Percentiles rank a stretch among this genome's conserved stretches.
phyloP scores from a whole-genome alignment of 306 rosid genomes.

The Citrullus mucosospermus region DNA sequence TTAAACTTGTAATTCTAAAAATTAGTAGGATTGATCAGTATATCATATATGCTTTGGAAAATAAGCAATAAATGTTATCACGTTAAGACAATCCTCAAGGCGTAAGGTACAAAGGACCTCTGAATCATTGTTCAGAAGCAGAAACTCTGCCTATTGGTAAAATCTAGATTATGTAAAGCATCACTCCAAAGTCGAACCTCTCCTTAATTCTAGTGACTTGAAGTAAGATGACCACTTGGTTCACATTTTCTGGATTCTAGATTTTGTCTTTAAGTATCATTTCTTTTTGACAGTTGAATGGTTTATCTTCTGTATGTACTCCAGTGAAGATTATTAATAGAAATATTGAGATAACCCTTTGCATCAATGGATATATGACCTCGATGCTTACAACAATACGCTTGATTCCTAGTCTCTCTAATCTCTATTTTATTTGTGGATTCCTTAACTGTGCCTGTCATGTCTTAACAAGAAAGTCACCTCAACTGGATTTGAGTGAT shows the following conservation, averaged over 20 bases:
- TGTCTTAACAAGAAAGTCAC: background rate
- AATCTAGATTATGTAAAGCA: background rate
- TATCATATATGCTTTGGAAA: background rate
- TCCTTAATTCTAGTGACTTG: background rate
- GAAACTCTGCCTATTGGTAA: background rate
- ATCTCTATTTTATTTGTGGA: background rate
- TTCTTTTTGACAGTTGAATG: background rate
- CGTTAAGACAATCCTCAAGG: background rate
- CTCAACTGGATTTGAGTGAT: background rate
- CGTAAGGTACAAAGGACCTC: background rate
- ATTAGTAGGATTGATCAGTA: background rate
- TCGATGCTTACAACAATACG: background rate
- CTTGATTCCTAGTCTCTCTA: background rate
- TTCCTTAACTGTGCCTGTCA: background rate
- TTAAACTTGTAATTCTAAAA: background rate
- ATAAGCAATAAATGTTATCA: background rate
- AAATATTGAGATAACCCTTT: background rate
- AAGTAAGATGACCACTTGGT: background rate
- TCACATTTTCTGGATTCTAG: background rate
- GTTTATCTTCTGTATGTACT: background rate
- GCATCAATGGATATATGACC: background rate
- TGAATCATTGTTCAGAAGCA: background rate
- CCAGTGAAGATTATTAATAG: background rate
- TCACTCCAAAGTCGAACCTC: background rate
- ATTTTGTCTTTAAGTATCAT: background rate